Conservation (phyloP, 441 rosid genomes). For the Adansonia madagascariensis region DNA sequence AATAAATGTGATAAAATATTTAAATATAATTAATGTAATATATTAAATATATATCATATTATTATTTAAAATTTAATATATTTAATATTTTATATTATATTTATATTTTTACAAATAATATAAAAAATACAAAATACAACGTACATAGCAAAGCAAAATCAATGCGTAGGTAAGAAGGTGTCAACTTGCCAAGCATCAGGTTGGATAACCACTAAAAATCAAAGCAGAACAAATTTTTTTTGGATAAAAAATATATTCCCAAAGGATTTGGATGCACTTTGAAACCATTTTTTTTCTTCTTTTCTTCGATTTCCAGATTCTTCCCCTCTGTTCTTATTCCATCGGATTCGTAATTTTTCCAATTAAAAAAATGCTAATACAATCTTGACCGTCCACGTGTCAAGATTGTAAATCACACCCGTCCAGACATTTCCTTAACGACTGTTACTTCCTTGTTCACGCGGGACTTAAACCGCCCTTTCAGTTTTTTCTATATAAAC, state of each 20-base stretch:
- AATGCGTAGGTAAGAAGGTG: neutral
- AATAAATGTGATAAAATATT: too few species aligned
- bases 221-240: neutral
- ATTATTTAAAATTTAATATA: too few species aligned
- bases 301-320: slow-evolving; percentile 2
- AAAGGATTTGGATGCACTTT: neutral
- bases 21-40: too few species aligned
- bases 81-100: too few species aligned
- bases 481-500: neutral
- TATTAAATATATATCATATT: too few species aligned
- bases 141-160: neutral
- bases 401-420: neutral
- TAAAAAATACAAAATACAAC: too few species aligned
- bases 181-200: neutral
- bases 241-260: neutral
- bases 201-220: neutral
- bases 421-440: neutral
- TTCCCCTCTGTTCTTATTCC: neutral
- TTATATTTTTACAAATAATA: too few species aligned
- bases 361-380: neutral
- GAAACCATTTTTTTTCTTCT: neutral
- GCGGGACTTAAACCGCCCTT: neutral
- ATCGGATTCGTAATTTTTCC: neutral
- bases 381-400: neutral
- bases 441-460: neutral